A percentile compares a stretch with the other conserved stretches of the same genome.
These are phyloP conservation scores for Beauveria sp. DNA, from an alignment of 2,329 filamentous ascomycete species.

Conservation along the genomic window DNA sequence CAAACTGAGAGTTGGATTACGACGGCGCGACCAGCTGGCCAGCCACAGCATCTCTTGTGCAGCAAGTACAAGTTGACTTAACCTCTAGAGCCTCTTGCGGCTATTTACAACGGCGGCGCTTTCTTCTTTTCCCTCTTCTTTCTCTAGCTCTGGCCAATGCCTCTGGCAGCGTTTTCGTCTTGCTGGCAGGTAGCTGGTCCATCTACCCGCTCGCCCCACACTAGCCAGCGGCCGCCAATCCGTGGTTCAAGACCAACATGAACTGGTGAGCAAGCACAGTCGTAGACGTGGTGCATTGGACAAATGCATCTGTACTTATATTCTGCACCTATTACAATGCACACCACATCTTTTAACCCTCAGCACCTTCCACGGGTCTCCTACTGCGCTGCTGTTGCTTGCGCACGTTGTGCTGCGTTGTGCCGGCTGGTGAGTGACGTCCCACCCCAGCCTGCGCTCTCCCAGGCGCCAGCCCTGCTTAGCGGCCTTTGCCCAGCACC, in stretches of 20 bases:
- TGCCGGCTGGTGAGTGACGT: background rate
- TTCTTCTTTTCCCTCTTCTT: background rate
- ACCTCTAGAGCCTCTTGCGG: background rate
- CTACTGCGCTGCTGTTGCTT: background rate
- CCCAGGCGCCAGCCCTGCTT: constrained; percentile 5
- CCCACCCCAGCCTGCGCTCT: background rate
- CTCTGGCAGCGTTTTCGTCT: background rate
- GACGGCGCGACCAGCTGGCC: background rate
- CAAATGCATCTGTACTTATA: background rate
- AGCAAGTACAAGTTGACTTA: background rate
- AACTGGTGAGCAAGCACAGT: background rate
- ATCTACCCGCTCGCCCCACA: background rate
- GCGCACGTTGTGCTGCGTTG: background rate
- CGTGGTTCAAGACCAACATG: background rate
- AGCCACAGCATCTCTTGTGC: background rate
- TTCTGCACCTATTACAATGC: background rate
- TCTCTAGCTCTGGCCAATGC: background rate
- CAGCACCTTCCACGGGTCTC: background rate
- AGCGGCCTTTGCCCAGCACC: constrained; percentile 1
- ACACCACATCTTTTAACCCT: background rate
- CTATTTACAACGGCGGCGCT: background rate
- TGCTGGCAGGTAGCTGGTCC: background rate
- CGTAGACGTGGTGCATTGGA: background rate
- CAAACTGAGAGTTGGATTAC: background rate
- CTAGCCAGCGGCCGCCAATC: background rate